Base-by-base conservation (phyloP, 192 early-diverging fungal species). In the Entomortierella chlamydospora region DNA sequence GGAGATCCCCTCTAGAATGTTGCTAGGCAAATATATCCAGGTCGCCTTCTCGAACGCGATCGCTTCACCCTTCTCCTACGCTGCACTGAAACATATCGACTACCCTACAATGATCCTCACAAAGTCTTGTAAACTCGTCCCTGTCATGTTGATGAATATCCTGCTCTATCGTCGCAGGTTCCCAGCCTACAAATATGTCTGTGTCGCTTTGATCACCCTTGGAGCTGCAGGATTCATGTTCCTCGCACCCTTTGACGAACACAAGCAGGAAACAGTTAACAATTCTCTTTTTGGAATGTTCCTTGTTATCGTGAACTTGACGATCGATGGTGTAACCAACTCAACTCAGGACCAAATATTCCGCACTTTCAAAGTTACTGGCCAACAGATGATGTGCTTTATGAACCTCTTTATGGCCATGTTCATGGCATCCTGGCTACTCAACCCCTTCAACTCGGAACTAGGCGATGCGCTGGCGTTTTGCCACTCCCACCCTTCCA, bases 71-170 rank as follows among this genome's bases (percentile, higher is more conserved):
- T 98, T 99, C 73, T 96, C 96, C 12, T 99, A 98, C 83, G 93
- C 92, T 34, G 88, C 96, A 33, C 85, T 99, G 50, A 89, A 89
- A 50, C 94, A 98, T 78, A 95, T 99, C 73, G 96, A 99, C 81
- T 99, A 98, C 81, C 97, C 96, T 26, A 98, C 98, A 18, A 90
- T 98, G 89, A 97, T 98, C 39, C 84, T 99, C 30, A 96, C 96
- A 51, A 97, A 98, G 82, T 96, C 96, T 23, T 97, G 96, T 87
- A 98, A 98, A 74, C 89, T 99, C 64, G 89, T 99, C 12, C 98
- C 98, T 2, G 96, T 99, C 18, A 88, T 99, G 85, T 34, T 96
- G 51, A 99, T 99, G 98, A 96, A 95, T 81, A 91, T 94, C 51
- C 42, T 99, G 34, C 85, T 99, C 37, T 98, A 99, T 80, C 90